A percentile compares a stretch with the other conserved stretches of the same genome.
These are phyloP conservation scores for Pachysandra terminalis DNA, from an alignment of 164 flowering plant species.

Conservation along the genomic window DNA sequence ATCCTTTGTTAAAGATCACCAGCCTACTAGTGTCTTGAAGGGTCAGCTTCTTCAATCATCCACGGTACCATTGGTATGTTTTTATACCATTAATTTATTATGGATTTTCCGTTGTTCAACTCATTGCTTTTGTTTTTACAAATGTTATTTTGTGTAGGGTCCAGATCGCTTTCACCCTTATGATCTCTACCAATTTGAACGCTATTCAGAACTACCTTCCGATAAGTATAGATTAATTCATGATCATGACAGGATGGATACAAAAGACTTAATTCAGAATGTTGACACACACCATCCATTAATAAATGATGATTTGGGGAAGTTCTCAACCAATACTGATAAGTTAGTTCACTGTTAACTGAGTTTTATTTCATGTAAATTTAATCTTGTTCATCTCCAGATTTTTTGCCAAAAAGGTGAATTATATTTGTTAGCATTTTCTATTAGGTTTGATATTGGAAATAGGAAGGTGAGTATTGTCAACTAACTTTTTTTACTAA, in stretches of 20 bases:
- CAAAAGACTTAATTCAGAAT: constrained; percentile 15
- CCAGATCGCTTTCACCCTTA: constrained; percentile 24
- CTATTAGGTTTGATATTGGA: no score
- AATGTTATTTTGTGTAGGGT: constrained; percentile 30
- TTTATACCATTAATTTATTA: not conserved
- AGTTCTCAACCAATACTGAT: constrained; percentile 5
- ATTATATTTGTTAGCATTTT: no score
- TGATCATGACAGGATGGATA: constrained; percentile 22
- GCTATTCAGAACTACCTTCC: constrained; percentile 22
- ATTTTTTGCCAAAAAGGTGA: no score
- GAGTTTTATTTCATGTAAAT: not conserved
- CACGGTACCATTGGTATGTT: constrained; percentile 42
- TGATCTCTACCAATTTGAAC: constrained; percentile 25
- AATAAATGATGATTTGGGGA: constrained; percentile 11
- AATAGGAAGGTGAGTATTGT: no score
- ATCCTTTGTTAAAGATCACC: constrained; percentile 23
- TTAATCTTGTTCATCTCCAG: no score
- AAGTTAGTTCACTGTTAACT: constrained; percentile 19
- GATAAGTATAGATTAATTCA: constrained; percentile 28
- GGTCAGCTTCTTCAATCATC: constrained; percentile 29
- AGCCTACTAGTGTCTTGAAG: constrained; percentile 17
- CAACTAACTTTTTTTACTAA: no score
- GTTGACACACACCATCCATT: constrained; percentile 23
- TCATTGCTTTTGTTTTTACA: not conserved
- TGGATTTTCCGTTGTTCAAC: not conserved